Conservation (phyloP, 345 rosid genomes). For the Rhizophora mangle region DNA sequence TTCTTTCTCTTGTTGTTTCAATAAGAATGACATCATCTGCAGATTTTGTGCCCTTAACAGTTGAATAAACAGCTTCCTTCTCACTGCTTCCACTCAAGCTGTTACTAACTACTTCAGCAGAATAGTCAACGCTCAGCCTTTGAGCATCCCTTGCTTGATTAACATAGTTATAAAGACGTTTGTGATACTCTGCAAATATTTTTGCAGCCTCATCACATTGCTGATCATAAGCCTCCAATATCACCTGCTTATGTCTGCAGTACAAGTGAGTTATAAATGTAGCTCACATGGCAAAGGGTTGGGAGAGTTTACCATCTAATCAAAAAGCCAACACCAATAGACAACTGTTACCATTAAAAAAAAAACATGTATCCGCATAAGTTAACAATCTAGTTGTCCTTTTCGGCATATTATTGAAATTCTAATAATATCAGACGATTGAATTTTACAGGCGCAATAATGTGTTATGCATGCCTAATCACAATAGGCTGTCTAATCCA, state of each 20-base stretch:
- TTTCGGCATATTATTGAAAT: too few relatives aligned
- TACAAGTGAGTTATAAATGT: background rate
- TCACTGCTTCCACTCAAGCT: constrained; percentile 49
- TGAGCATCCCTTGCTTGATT: constrained; percentile 87
- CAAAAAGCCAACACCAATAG: background rate
- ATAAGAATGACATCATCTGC: constrained; percentile 79
- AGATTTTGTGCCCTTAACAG: constrained; percentile 75
- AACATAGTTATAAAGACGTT: constrained; percentile 64
- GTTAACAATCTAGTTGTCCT: too few relatives aligned
- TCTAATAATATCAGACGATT: too few relatives aligned
- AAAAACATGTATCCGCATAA: background rate
- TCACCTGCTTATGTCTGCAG: constrained; percentile 81
- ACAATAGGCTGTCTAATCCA: too few relatives aligned
- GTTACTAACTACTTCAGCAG: constrained; percentile 44
- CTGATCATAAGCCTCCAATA: constrained; percentile 86
- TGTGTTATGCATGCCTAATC: too few relatives aligned
- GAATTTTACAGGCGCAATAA: too few relatives aligned
- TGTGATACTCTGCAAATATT: constrained; percentile 89
- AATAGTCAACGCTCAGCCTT: constrained; percentile 53
- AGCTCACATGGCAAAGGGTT: background rate
- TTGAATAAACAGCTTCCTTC: constrained; percentile 85
- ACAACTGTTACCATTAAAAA: background rate
- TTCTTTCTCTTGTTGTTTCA: constrained; percentile 71
- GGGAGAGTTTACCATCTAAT: background rate
- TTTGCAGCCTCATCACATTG: constrained; percentile 92